Evolutionary conservation across 2,329 filamentous ascomycete genomes (phyloP).

Genomic region (Torrubiella hemipterigena): DNA sequence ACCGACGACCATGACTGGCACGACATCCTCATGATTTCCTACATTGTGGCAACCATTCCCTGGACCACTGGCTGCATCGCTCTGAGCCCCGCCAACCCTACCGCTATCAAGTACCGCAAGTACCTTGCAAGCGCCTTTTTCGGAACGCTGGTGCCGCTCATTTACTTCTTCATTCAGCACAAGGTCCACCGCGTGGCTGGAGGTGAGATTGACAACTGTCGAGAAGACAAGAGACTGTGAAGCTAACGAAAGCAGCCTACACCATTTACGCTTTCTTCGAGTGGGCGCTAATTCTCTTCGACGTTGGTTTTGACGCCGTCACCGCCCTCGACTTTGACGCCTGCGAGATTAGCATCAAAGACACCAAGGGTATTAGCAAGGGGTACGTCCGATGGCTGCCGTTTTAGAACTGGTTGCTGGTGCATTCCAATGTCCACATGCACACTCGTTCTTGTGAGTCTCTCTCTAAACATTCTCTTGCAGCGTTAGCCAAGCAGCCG

Average conservation of each 20-base stretch:
- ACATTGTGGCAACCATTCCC: slow-evolving; percentile 83
- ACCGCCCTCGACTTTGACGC: slow-evolving; percentile 84
- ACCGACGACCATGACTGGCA: slow-evolving; percentile 98
- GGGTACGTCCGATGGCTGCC: slow-evolving; percentile 98
- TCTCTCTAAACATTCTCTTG: slow-evolving; percentile 27
- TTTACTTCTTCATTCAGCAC: slow-evolving; percentile 98
- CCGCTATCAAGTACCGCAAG: slow-evolving; percentile 80
- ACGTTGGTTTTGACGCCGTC: slow-evolving; percentile 92
- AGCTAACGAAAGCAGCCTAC: slow-evolving; percentile 52
- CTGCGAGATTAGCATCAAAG: slow-evolving; percentile 78
- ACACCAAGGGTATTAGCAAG: slow-evolving; percentile 83
- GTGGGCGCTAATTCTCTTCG: slow-evolving; percentile 88
- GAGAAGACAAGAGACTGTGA: neutral
- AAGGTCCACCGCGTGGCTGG: slow-evolving; percentile 90
- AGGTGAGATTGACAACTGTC: slow-evolving; percentile 67
- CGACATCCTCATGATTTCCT: slow-evolving; percentile 98
- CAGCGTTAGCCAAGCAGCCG: slow-evolving; percentile 35
- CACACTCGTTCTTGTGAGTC: slow-evolving; percentile 15
- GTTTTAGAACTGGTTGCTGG: slow-evolving; percentile 47
- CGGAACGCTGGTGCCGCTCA: slow-evolving; percentile 73
- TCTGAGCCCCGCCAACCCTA: slow-evolving; percentile 73
- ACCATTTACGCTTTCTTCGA: slow-evolving; percentile 97
- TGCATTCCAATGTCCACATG: slow-evolving; percentile 19
- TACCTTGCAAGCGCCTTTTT: slow-evolving; percentile 77
- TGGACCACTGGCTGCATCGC: slow-evolving; percentile 90